Percentiles rank a stretch among this genome's conserved stretches.
Evolutionary conservation across 2,329 filamentous ascomycete genomes (phyloP).

Genomic region (Chaetoscypha palmicola): DNA sequence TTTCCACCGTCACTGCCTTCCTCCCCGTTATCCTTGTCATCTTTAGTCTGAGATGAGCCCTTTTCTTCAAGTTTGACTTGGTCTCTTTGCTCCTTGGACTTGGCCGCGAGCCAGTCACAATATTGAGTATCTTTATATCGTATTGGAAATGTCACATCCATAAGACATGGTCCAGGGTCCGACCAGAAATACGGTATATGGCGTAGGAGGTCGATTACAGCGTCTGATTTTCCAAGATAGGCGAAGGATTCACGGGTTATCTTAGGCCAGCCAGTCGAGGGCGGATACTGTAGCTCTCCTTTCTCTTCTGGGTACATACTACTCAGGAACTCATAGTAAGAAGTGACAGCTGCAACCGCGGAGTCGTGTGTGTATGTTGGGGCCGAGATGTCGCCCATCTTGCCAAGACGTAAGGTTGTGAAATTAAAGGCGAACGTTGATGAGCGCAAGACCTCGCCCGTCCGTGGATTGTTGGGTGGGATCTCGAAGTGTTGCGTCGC

Average conservation of each 20-base stretch:
- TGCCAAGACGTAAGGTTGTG: no score
- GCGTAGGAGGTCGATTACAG: not conserved
- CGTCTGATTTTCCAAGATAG: not conserved
- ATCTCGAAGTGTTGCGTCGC: no score
- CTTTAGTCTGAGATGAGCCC: no score
- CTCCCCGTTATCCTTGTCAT: no score
- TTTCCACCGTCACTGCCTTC: no score
- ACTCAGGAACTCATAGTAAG: not conserved
- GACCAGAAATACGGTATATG: not conserved
- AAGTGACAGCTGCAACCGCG: not conserved
- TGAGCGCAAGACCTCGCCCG: no score
- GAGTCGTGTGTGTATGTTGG: not conserved
- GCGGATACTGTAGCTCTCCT: not conserved
- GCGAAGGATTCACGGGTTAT: not conserved
- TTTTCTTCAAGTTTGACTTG: no score
- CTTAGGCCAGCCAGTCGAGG: not conserved
- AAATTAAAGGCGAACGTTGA: no score
- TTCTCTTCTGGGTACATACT: not conserved
- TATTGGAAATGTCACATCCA: not conserved
- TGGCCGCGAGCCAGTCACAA: no score
- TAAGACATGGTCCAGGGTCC: not conserved
- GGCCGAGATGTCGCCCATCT: no score
- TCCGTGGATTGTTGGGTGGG: no score
- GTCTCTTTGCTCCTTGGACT: no score
- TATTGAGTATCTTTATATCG: not conserved